Evolutionary conservation across 2,329 filamentous ascomycete species (phyloP).

Genomic region (Fusarium nisikadoi): DNA sequence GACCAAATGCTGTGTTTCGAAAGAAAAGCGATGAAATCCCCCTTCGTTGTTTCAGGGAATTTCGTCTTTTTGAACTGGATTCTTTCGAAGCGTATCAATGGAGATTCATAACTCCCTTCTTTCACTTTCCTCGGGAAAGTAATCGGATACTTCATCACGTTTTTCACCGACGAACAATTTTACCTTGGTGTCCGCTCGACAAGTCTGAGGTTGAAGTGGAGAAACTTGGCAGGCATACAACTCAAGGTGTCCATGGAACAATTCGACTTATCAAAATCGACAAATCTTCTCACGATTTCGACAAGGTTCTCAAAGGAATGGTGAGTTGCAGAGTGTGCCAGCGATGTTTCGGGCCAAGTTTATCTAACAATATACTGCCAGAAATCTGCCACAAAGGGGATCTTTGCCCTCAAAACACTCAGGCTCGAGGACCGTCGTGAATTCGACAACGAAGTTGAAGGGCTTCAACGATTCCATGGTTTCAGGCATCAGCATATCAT

Average conservation of each 20-base stretch:
- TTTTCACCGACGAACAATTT: background rate
- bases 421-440: background rate
- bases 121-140: background rate
- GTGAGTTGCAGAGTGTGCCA: background rate
- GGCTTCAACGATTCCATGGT: background rate
- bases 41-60: background rate
- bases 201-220: background rate
- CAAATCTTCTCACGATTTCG: background rate
- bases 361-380: background rate
- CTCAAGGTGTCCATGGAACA: background rate
- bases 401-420: background rate
- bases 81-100: background rate
- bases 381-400: background rate
- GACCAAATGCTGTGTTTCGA: background rate
- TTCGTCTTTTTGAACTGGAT: background rate
- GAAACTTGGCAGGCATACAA: background rate
- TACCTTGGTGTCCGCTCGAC: background rate
- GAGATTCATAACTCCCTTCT: background rate
- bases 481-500: background rate
- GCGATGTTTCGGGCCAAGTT: accelerated
- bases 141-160: background rate
- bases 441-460: background rate
- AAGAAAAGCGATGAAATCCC: background rate
- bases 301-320: background rate
- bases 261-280: background rate